These are phyloP conservation scores for Clarkia xantiana DNA, from an alignment of 345 rosid species.

Conservation along the genomic window DNA sequence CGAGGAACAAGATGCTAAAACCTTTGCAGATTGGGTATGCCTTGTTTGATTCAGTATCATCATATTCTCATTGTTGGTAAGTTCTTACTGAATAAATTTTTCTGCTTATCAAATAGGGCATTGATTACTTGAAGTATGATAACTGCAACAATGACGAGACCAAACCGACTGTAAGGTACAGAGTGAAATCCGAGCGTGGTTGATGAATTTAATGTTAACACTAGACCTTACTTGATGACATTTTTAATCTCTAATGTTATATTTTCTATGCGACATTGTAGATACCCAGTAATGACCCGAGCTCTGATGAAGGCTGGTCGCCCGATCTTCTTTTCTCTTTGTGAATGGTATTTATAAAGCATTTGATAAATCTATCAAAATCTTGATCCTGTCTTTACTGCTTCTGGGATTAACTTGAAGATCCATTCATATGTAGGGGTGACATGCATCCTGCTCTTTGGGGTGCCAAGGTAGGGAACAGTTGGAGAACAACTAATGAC, in stretches of 20 bases:
- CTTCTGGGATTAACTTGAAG: not conserved
- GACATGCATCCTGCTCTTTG: conserved; percentile 84
- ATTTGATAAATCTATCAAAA: not conserved
- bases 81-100: not conserved
- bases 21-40: conserved; percentile 89
- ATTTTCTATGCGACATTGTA: conserved; percentile 12
- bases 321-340: conserved; percentile 67
- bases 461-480: conserved; percentile 69
- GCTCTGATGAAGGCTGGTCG: conserved; percentile 65
- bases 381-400: not conserved
- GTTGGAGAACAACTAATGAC: conserved; percentile 90
- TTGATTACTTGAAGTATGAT: conserved; percentile 89
- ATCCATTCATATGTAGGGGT: conserved; percentile 33
- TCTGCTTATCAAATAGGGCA: conserved; percentile 30
- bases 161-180: conserved; percentile 52
- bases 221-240: not conserved
- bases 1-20: conserved; percentile 83
- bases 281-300: conserved; percentile 80
- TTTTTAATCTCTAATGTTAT: not conserved
- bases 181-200: not conserved
- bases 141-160: conserved; percentile 59
- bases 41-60: not conserved
- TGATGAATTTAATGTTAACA: not conserved
- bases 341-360: conserved; percentile 39
- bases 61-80: not conserved